phyloP scores from a whole-genome alignment of 1,284 basidiomycete species.

The Sporisorium exsertum region DNA sequence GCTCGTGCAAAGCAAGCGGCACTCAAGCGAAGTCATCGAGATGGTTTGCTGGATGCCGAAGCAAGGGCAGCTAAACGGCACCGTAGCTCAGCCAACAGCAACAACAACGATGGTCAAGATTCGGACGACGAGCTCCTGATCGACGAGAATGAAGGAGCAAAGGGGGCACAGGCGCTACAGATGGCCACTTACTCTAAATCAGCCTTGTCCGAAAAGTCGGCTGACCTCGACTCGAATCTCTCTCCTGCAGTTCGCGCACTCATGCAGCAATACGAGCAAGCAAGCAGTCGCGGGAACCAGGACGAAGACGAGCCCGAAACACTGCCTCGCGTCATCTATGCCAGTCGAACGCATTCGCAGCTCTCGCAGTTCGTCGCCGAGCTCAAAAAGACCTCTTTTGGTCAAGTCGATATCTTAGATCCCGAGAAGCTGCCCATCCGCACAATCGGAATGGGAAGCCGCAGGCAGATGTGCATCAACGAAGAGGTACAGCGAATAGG shows the following conservation, averaged over 20 bases:
- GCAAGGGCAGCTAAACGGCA: conserved; percentile 22
- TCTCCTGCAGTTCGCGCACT: conserved; percentile 83
- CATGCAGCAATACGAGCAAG: conserved; percentile 74
- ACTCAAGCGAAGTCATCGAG: conserved; percentile 26
- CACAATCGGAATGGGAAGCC: conserved; percentile 77
- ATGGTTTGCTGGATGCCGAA: conserved; percentile 15
- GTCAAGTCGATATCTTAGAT: conserved; percentile 51
- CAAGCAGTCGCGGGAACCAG: conserved; percentile 42
- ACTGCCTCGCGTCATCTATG: conserved; percentile 79
- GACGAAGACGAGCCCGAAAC: conserved; percentile 66
- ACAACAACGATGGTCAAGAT: conserved; percentile 14
- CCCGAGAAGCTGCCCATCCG: conserved; percentile 42
- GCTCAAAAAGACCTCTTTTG: conserved; percentile 78
- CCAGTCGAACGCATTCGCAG: conserved; percentile 94
- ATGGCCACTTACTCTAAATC: conserved; percentile 36
- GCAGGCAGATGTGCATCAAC: conserved; percentile 94
- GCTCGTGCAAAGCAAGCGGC: conserved; percentile 50
- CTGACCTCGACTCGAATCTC: conserved; percentile 69
- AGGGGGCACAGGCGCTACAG: conserved; percentile 16
- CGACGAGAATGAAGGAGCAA: conserved; percentile 29
- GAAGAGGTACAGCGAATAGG: conserved; percentile 76
- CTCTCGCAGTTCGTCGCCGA: conserved; percentile 90
- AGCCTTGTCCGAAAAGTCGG: conserved; percentile 14
- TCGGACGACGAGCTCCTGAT: conserved; percentile 54
- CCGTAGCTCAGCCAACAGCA: conserved; percentile 2